phyloP scores from a whole-genome alignment of 1,139 yeast species.

The Candida buenavistaensis region DNA sequence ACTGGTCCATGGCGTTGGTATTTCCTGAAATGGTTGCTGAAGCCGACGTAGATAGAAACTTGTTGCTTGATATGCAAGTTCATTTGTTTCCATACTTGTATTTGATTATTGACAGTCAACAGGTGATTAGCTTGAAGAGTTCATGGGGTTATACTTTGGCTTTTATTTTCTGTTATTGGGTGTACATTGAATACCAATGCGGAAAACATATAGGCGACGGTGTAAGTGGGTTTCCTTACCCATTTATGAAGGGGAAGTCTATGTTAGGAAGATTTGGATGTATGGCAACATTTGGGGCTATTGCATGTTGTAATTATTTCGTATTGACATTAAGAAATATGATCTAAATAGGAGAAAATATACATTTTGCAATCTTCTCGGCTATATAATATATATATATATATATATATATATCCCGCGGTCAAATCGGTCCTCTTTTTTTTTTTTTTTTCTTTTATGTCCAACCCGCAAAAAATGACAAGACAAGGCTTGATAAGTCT shows the following conservation, averaged over 20 bases:
- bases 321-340: slow-evolving; percentile 10
- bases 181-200: slow-evolving; percentile 10
- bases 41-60: slow-evolving; percentile 19
- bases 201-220: slow-evolving; percentile 12
- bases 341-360: background rate
- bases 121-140: background rate
- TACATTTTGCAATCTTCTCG: too few species aligned
- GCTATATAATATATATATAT: too few species aligned
- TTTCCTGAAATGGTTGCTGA: slow-evolving; percentile 19
- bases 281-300: slow-evolving; percentile 7
- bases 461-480: slow-evolving; percentile 7
- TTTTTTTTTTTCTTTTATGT: background rate
- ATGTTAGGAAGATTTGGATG: slow-evolving; percentile 7
- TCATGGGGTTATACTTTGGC: slow-evolving; percentile 6
- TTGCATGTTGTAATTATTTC: slow-evolving; percentile 12
- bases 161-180: slow-evolving; percentile 11
- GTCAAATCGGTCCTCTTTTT: background rate
- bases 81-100: slow-evolving; percentile 24
- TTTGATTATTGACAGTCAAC: slow-evolving; percentile 9
- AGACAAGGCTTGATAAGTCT: slow-evolving; percentile 10
- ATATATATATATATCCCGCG: too few species aligned
- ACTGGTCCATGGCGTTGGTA: slow-evolving; percentile 22
- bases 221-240: slow-evolving; percentile 21
- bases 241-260: slow-evolving; percentile 16
- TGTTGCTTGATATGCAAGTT: slow-evolving; percentile 21